Evolutionary conservation across 371 early-diverging fungal species (phyloP).

Genomic region (Fennellomyces sp.): DNA sequence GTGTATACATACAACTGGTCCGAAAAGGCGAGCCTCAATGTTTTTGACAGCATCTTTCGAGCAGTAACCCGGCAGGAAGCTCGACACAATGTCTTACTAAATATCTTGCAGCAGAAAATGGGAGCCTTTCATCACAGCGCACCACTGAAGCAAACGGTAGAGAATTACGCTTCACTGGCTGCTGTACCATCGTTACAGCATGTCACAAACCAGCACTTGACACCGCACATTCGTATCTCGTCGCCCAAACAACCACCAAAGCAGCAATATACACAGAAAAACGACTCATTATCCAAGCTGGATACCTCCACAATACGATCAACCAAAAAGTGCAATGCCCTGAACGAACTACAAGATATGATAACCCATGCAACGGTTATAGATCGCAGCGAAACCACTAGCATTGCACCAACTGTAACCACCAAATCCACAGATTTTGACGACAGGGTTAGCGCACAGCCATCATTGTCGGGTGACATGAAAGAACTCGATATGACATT

Average conservation of each 20-base stretch:
- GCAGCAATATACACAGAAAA: background rate
- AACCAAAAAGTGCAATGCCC: background rate
- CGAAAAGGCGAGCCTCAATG: conserved; percentile 51
- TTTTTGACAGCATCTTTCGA: conserved; percentile 52
- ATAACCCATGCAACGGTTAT: conserved; percentile 8
- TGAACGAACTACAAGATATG: conserved; percentile 8
- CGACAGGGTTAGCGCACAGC: conserved; percentile 12
- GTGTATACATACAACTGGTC: conserved; percentile 79
- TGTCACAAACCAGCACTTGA: conserved; percentile 7
- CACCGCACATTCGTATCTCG: conserved; percentile 23
- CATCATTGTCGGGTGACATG: background rate
- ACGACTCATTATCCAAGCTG: background rate
- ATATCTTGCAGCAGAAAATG: conserved; percentile 73
- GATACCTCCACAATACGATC: conserved; percentile 4
- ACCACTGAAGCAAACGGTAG: conserved; percentile 24
- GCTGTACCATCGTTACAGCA: conserved; percentile 4
- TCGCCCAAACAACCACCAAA: conserved; percentile 26
- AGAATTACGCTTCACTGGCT: conserved; percentile 14
- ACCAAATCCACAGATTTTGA: conserved; percentile 16
- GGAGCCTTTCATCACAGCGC: conserved; percentile 67
- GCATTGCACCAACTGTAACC: background rate
- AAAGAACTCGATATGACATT: conserved; percentile 22
- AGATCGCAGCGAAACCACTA: background rate
- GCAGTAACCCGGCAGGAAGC: conserved; percentile 52
- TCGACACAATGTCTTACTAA: conserved; percentile 55